Percentiles rank a stretch among this genome's conserved stretches.
These are phyloP conservation scores for Prunus salicina DNA, from an alignment of 306 rosid species.

Conservation along the genomic window DNA sequence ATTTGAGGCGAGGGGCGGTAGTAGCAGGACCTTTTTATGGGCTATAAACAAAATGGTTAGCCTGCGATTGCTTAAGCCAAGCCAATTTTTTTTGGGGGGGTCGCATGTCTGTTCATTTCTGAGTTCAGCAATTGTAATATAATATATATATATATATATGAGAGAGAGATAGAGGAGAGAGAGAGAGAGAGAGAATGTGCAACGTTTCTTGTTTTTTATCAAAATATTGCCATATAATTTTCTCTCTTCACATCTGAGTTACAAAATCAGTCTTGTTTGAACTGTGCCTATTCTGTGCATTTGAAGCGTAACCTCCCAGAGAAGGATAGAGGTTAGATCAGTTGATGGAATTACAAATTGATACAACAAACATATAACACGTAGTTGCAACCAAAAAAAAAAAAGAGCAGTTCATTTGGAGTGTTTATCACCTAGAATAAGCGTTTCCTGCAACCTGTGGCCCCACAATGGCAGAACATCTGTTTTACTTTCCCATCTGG, in stretches of 20 bases:
- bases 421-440: constrained; percentile 41
- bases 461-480: constrained; percentile 89
- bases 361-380: not conserved
- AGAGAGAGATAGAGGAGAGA: too few species aligned
- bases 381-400: constrained; percentile 6
- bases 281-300: constrained; percentile 18
- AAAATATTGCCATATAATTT: constrained; percentile 9
- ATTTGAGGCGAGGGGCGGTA: too few species aligned
- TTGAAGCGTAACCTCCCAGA: constrained; percentile 18
- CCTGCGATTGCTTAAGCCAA: too few species aligned
- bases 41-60: too few species aligned
- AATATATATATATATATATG: too few species aligned
- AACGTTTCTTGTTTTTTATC: not conserved
- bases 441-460: constrained; percentile 76
- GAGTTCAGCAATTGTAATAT: too few species aligned
- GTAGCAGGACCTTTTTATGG: too few species aligned
- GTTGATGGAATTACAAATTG: not conserved
- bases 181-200: too few species aligned
- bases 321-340: not conserved
- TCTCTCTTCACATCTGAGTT: constrained; percentile 7
- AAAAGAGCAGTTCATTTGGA: not conserved
- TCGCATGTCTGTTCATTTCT: too few species aligned
- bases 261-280: constrained; percentile 12
- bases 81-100: too few species aligned
- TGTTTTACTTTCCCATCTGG: constrained; percentile 72